phyloP scores from a whole-genome alignment of 2,329 filamentous ascomycete genomes.

The Myotisia sp. region DNA sequence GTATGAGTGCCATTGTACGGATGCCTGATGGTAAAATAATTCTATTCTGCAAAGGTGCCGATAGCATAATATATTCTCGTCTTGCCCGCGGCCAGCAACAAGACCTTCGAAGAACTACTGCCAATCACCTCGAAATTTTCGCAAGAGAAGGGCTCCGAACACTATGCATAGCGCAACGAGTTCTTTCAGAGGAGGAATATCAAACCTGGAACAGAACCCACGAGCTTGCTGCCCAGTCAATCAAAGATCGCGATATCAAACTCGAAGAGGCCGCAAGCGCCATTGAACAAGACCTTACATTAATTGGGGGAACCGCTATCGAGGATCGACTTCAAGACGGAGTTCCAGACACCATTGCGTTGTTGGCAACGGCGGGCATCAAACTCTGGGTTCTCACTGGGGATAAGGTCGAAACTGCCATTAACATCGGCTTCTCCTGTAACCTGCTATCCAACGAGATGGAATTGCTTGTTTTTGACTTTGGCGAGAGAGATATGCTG shows the following conservation, averaged over 20 bases:
- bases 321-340: slow-evolving; percentile 95
- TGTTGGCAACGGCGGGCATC: slow-evolving; percentile 85
- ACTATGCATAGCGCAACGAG: slow-evolving; percentile 76
- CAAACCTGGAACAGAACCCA: slow-evolving; percentile 71
- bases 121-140: slow-evolving; percentile 93
- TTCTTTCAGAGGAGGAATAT: slow-evolving; percentile 72
- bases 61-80: slow-evolving; percentile 91
- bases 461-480: slow-evolving; percentile 84
- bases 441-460: slow-evolving; percentile 95
- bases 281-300: slow-evolving; percentile 77
- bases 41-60: slow-evolving; percentile 92
- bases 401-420: slow-evolving; percentile 97
- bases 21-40: slow-evolving; percentile 87
- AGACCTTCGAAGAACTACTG: slow-evolving; percentile 68
- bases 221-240: slow-evolving; percentile 68
- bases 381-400: slow-evolving; percentile 98
- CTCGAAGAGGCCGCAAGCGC: slow-evolving; percentile 76
- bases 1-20: slow-evolving; percentile 92
- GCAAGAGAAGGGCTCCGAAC: slow-evolving; percentile 89
- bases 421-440: slow-evolving; percentile 99
- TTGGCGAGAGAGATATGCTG: slow-evolving; percentile 57
- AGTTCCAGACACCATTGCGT: slow-evolving; percentile 84
- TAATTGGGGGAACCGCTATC: slow-evolving; percentile 89
- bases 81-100: slow-evolving; percentile 72
- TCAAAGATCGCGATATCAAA: slow-evolving; percentile 82